Conservation (phyloP, 1,284 basidiomycete species). For the Cryptococcus sp. region DNA sequence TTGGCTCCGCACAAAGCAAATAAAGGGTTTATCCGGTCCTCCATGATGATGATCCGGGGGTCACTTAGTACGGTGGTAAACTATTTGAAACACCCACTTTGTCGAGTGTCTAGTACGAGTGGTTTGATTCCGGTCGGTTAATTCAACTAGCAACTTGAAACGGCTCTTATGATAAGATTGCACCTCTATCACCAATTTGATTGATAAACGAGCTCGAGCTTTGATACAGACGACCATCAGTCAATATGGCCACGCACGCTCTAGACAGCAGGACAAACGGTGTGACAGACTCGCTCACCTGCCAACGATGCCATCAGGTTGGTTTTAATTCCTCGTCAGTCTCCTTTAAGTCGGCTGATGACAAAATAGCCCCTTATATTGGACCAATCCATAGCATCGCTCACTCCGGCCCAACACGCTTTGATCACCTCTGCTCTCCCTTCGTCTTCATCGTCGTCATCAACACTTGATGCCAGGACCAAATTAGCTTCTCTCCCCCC, state of each 20-base stretch:
- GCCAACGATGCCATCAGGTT: constrained; percentile 49
- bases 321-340: constrained; percentile 11
- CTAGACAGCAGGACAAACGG: too few species aligned
- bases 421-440: constrained; percentile 74
- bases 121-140: too few species aligned
- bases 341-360: not conserved
- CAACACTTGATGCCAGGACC: constrained; percentile 41
- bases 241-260: too few species aligned
- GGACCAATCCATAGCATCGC: constrained; percentile 77
- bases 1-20: too few species aligned
- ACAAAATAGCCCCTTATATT: constrained; percentile 70
- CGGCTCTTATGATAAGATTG: too few species aligned
- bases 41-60: constrained; percentile 4
- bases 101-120: too few species aligned
- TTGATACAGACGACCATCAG: too few species aligned
- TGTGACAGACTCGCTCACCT: constrained; percentile 24
- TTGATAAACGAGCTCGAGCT: too few species aligned
- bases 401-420: constrained; percentile 81
- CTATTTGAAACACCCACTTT: too few species aligned
- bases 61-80: too few species aligned
- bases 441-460: constrained; percentile 52
- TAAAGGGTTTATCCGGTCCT: not conserved
- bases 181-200: too few species aligned
- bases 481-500: constrained; percentile 63
- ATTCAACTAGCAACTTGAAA: too few species aligned